Base-by-base conservation (phyloP, 495 filamentous ascomycete species). In the Tuber aestivum region DNA sequence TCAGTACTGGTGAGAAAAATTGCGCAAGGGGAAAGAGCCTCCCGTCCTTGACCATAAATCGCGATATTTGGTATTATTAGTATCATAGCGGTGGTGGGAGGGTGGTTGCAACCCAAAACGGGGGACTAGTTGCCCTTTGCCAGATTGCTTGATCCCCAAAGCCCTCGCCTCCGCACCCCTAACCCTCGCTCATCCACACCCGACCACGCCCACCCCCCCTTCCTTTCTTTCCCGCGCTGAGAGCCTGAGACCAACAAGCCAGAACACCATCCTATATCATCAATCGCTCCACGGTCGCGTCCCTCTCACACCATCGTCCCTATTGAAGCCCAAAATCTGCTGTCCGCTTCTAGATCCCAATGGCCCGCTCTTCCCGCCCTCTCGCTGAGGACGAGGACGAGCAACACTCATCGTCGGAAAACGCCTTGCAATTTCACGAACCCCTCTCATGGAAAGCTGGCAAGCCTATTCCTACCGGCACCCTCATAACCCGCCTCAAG, bases 371-470 rank as follows among this genome's bases (percentile, higher is more conserved):
- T 37, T 82, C 80, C 71, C 80, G 77, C 74, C 71, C 80, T 75
- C 76, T 80, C 56, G 71, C 56, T 44, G 80, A 76, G 71, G 80
- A 81, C 72, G 80, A 82, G 40, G 80, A 76, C 45, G 79, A 81
- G 72, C 72, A 79, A 32, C 74, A 81, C 70, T 71, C 78, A 32
- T 78, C 75, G 16, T 71, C 69, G 32, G 56, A 35, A 32, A 79
- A 79, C 27, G 79, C 77, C 18, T 87, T 94, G 37, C 83, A 88
- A 78, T 97, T 98, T 88, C 90, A 95, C 80, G 92, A 97, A 81
- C 88, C 93, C 27, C 85, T 99, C 56, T 91, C 94, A 85, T 97
- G 96, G 93, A 92, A 92, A 81, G 92, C 94, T 70, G 96, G 95
- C 72, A 95, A 93, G 82, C 84, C 87, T 42, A 97, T 99, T 80